A percentile compares a stretch with the other conserved stretches of the same genome.
These are phyloP conservation scores for Ustilago sp. DNA, from an alignment of 1,284 basidiomycete genomes.

Conservation along the genomic window DNA sequence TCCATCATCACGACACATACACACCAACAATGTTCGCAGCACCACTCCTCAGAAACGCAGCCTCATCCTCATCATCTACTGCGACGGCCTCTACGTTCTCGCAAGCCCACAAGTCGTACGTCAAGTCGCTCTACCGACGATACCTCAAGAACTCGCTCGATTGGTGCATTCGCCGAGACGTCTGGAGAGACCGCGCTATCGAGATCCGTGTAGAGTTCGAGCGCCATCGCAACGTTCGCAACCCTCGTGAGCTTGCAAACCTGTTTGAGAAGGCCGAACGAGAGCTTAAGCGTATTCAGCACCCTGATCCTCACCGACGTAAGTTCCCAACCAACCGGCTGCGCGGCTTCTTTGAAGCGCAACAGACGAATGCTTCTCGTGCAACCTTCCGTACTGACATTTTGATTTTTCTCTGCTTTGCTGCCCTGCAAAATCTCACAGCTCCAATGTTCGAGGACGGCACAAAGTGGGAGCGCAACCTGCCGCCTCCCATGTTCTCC, in stretches of 20 bases:
- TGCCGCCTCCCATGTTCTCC: slow-evolving; percentile 65
- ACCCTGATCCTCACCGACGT: slow-evolving; percentile 94
- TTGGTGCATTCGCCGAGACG: slow-evolving; percentile 85
- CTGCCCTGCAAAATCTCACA: slow-evolving; percentile 15
- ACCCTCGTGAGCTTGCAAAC: slow-evolving; percentile 84
- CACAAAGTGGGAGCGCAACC: slow-evolving; percentile 67
- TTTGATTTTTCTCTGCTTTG: background rate
- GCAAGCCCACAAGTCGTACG: slow-evolving; percentile 83
- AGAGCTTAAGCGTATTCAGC: slow-evolving; percentile 76
- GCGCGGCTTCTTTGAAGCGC: background rate
- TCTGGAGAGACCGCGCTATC: slow-evolving; percentile 85
- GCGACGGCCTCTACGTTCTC: slow-evolving; percentile 73
- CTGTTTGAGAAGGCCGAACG: slow-evolving; percentile 86
- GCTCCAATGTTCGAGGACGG: slow-evolving; percentile 68
- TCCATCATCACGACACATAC: background rate
- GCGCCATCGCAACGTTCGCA: slow-evolving; percentile 86
- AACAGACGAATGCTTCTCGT: background rate
- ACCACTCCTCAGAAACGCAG: slow-evolving; percentile 32
- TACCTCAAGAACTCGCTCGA: slow-evolving; percentile 85
- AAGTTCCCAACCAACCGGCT: slow-evolving; percentile 67
- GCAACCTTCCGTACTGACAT: slow-evolving; percentile 13
- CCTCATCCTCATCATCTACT: slow-evolving; percentile 22
- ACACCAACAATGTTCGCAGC: slow-evolving; percentile 33
- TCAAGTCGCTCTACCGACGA: slow-evolving; percentile 90
- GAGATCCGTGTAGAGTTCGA: slow-evolving; percentile 92